Base-by-base conservation (phyloP, 2,329 filamentous ascomycete species). In the Sporothrix protearum region DNA sequence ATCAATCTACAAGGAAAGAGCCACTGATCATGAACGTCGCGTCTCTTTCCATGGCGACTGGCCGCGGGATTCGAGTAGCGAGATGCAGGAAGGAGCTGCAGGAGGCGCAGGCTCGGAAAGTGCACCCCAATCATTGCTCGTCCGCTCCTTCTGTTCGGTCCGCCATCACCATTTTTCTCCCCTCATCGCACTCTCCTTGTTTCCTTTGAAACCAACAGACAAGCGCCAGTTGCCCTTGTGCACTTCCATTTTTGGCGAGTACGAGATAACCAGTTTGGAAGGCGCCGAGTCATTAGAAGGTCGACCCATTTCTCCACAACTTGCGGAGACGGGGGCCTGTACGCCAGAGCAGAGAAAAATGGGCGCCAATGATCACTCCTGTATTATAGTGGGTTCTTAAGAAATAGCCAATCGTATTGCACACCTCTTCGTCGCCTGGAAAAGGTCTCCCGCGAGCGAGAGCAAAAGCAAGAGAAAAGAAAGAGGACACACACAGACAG, bases 371-470 rank as follows among this genome's bases (percentile, higher is more conserved):
- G 33, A 42, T 25, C 33, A 42, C n/a, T 14, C 33, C 19, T 25
- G n/a, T n/a, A 25, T 42, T 42, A 14, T 19, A 36, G 36, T 25
- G 33, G 19, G 10, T 7, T n/a, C n/a, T 12, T 12, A 19, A 3
- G 19, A 25, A n/a, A 19, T 7, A 53, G 42, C 63, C 63, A 67
- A 67, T 49, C 25, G 36, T n/a, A 33, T n/a, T 33, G 42, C 45
- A 67, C 5, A 3, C 25, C 33, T 49, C 36, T 12, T 30, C 42
- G 42, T 47, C 39, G 63, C 12, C 42, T 67, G 63, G 63, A 67
- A 67, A 67, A 67, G 42, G 63, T 51, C 42, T 71, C 25, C 61
- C 70, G 64, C n/a, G 33, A 51, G 4, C 33, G 53, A 66, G n/a
- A 66, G 16, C n/a, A 28, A 59, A 16, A 22, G 45, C 30, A 22